Evolutionary conservation across 768 basidiomycete species (phyloP), one percentile per base, ranked within the genome.

Genomic region (Tubosaeta sp.): DNA sequence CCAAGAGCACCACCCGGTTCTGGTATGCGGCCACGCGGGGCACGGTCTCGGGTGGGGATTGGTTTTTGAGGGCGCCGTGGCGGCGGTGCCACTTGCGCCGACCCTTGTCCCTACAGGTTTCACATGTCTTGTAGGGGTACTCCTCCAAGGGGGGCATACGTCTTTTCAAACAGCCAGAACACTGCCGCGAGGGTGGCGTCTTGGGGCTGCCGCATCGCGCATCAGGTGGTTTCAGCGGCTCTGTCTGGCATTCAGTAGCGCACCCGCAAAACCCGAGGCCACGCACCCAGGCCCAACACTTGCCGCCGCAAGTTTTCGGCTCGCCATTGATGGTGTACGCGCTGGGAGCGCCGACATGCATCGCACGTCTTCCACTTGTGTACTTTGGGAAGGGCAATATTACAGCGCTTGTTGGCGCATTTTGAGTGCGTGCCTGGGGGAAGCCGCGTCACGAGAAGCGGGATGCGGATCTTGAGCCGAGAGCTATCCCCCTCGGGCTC

Each of bases 331-430:
- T 75, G 73, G 52, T 72, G 73, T 29, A 63, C 48, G 6, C 74
- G 64, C 22, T 66, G 64, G 19, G 64, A 63, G n/a, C 64, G 54
- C 13, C 76, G 71, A 53, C 77, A 78, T 3, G 71, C 49, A 6
- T 71, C 67, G 40, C 77, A 79, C 9, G 65, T 69, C 55, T 78
- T 76, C 75, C 73, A 73, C 1, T 59, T 65, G 51, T 72, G 68
- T 7, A 57, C 64, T 18, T 45, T 45, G 2, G 69, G 59, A 24
- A 78, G 56, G 6, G 62, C 55, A 29, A 67, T 64, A 8, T 63
- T 65, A 40, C 76, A 78, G 43, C 61, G 51, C 35, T 59, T 58
- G 48, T 66, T 67, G 3, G 57, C 62, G 49, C 77, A 78, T 32
- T 69, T 68, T 12, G 34, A 4, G 5, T 7, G 10, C 19, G 27